A percentile compares a stretch with the other conserved stretches of the same genome.
These are phyloP conservation scores for Colletotrichum sp. DNA, from an alignment of 2,329 filamentous ascomycete genomes.

Conservation along the genomic window DNA sequence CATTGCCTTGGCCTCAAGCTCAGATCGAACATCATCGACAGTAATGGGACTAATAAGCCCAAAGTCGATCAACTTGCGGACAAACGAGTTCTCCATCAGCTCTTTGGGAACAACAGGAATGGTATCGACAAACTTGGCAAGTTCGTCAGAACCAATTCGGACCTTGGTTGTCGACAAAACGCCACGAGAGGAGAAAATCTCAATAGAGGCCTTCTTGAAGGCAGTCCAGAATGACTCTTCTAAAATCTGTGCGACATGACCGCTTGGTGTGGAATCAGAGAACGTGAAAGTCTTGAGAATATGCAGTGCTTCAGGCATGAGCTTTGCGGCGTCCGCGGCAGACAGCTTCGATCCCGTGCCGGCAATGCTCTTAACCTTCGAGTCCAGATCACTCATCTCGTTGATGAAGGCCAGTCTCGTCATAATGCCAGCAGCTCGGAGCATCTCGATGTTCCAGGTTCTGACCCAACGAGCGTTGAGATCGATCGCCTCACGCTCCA, in stretches of 20 bases:
- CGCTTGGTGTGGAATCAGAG: slow-evolving; percentile 86
- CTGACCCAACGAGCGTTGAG: slow-evolving; percentile 94
- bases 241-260: slow-evolving; percentile 82
- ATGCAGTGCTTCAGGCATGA: slow-evolving; percentile 81
- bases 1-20: slow-evolving; percentile 83
- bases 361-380: slow-evolving; percentile 57
- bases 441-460: slow-evolving; percentile 93
- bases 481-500: slow-evolving; percentile 96
- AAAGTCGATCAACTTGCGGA: slow-evolving; percentile 81
- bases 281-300: slow-evolving; percentile 88
- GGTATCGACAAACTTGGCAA: slow-evolving; percentile 78
- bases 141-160: slow-evolving; percentile 72
- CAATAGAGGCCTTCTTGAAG: slow-evolving; percentile 80
- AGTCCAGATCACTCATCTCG: slow-evolving; percentile 80
- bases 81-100: slow-evolving; percentile 75
- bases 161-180: slow-evolving; percentile 85
- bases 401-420: slow-evolving; percentile 86
- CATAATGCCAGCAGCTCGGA: slow-evolving; percentile 88
- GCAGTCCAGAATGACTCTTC: slow-evolving; percentile 97
- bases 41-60: slow-evolving; percentile 89
- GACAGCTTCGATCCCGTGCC: slow-evolving; percentile 58
- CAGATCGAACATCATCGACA: slow-evolving; percentile 81
- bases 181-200: slow-evolving; percentile 87
- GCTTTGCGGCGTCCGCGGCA: slow-evolving; percentile 66
- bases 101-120: slow-evolving; percentile 86